Conservation (phyloP, 768 basidiomycete species). For the Lepiota subincarnata region DNA sequence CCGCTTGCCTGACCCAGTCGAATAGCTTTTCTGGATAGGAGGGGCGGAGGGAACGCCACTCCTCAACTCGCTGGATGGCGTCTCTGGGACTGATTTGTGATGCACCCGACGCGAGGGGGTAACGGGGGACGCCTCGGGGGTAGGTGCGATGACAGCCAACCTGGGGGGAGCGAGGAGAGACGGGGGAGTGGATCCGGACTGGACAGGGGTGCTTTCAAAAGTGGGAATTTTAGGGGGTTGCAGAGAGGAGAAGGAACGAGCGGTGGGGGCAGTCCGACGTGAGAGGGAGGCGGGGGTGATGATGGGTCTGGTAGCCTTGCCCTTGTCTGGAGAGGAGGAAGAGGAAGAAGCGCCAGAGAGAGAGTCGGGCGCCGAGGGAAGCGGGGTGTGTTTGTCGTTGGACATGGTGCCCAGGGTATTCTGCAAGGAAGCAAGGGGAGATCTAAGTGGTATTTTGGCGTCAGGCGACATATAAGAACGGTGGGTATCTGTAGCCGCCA, state of each 20-base stretch:
- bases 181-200: conserved; percentile 23
- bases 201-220: conserved; percentile 10
- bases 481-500: conserved; percentile 23
- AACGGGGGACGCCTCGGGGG: conserved; percentile 36
- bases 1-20: conserved; percentile 50
- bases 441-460: conserved; percentile 11
- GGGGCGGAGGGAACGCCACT: conserved; percentile 22
- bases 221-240: conserved; percentile 26
- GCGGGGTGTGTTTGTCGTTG: not conserved
- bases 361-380: not conserved
- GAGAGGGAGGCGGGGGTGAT: conserved; percentile 4
- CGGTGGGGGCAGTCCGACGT: conserved; percentile 4
- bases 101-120: conserved; percentile 24
- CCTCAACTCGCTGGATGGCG: conserved; percentile 26
- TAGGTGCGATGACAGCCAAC: conserved; percentile 36
- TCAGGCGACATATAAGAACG: conserved; percentile 29
- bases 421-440: conserved; percentile 2
- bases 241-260: conserved; percentile 13
- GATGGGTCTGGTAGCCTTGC: conserved; percentile 5
- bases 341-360: not conserved
- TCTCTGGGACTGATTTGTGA: conserved; percentile 26
- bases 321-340: not conserved
- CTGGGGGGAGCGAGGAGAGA: conserved; percentile 34
- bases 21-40: conserved; percentile 29
- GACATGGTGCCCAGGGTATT: conserved; percentile 4